Base-by-base conservation (phyloP, 2,329 filamentous ascomycete species). In the Talaromyces sp. region DNA sequence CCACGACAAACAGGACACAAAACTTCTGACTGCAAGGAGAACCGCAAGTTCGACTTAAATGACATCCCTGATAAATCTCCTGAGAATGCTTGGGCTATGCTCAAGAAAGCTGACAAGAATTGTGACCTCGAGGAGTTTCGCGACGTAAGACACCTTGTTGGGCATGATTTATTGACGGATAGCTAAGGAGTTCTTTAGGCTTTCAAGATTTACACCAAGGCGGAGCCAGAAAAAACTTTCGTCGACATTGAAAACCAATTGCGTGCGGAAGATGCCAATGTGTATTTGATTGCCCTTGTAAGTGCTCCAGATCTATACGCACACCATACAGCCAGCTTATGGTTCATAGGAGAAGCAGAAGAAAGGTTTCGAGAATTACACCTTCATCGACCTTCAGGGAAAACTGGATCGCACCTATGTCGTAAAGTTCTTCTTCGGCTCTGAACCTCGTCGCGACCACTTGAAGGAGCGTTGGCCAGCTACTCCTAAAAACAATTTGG, bases 251-350 rank as follows among this genome's bases (percentile, higher is more conserved):
- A 85, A 67, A 73, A 74, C 21, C 79, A 79, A 56, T 78, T 86
- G 66, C 82, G 83, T 9, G 72, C 76, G 6, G 79, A 82, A 4
- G 70, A 72, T 0, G 73, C 80, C 59, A 79, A 76, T 5, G 68
- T 84, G 65, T 81, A 79, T 67, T 71, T 86, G n/a, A 82, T 86
- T 65, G 84, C 79, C 12, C 72, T 81, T 67, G 76, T 82, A 71
- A 60, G 63, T 60, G 35, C n/a, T 11, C 35, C 3, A 54, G 21
- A 44, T 58, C 4, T 48, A 58, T 18, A 44, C 16, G 3, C 9
- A 44, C 5, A 6, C 25, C 18, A 54, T 16, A 23, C 23, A 31
- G 42, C 23, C 66, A 60, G 46, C 65, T 64, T 31, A 55, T 58
- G 35, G 18, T 42, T 33, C 63, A 40, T n/a, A 80, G 78, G 73